Evolutionary conservation across 352 stramenopile species (phyloP).

Genomic region (Phytophthora ohioensis): DNA sequence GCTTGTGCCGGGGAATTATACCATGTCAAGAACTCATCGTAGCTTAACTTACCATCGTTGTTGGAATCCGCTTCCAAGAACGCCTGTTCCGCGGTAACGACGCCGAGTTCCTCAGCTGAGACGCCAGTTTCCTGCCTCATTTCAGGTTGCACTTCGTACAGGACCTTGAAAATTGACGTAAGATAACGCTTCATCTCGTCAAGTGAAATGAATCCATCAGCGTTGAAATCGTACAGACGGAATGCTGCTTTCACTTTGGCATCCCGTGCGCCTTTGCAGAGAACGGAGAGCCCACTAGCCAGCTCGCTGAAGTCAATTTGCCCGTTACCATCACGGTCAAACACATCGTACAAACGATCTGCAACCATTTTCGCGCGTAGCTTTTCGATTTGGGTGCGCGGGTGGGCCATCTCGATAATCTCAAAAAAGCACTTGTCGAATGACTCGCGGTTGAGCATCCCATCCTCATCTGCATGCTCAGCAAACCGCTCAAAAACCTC

Average conservation of each 20-base stretch:
- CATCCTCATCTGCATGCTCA: constrained; percentile 66
- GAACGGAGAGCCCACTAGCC: constrained; percentile 80
- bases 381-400: constrained; percentile 70
- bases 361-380: constrained; percentile 73
- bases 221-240: constrained; percentile 88
- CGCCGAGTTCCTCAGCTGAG: constrained; percentile 74
- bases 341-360: constrained; percentile 83
- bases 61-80: constrained; percentile 88
- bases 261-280: constrained; percentile 83
- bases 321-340: constrained; percentile 81
- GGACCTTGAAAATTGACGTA: constrained; percentile 87
- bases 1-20: constrained; percentile 79
- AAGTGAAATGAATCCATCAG: constrained; percentile 84
- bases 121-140: constrained; percentile 75
- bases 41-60: constrained; percentile 83
- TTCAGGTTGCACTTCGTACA: constrained; percentile 86
- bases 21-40: constrained; percentile 90
- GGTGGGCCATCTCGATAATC: constrained; percentile 75
- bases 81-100: constrained; percentile 85
- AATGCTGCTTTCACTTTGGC: constrained; percentile 89
- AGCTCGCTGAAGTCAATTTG: constrained; percentile 90
- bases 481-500: constrained; percentile 91
- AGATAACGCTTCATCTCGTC: constrained; percentile 91
- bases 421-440: constrained; percentile 83
- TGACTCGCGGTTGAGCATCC: constrained; percentile 64